A percentile compares a stretch with the other conserved stretches of the same genome.
Evolutionary conservation across 129 eudicot genomes (phyloP).

Genomic region (Chrysanthemum seticuspe): DNA sequence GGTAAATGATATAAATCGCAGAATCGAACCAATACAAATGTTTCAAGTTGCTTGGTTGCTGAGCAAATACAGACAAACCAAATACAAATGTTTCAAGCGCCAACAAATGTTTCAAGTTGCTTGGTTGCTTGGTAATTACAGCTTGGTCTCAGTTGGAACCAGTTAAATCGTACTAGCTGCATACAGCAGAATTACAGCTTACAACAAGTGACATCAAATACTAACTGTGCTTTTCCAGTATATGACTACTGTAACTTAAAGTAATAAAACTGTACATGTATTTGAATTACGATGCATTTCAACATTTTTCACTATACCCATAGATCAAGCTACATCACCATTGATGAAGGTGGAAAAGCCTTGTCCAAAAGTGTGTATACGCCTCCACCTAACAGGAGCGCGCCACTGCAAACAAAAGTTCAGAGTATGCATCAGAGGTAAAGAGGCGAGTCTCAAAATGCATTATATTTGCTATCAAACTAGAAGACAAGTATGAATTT

Average conservation of each 20-base stretch:
- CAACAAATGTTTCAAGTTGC: no score
- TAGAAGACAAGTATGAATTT: not conserved
- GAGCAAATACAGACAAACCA: not conserved
- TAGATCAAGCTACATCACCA: slow-evolving; percentile 56
- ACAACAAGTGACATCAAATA: no score
- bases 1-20: not conserved
- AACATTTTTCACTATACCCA: no score
- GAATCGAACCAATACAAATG: not conserved
- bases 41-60: not conserved
- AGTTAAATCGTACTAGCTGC: no score
- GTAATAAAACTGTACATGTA: no score
- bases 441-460: not conserved
- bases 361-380: slow-evolving; percentile 78
- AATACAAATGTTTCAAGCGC: no score
- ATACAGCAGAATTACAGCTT: no score
- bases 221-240: no score
- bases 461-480: not conserved
- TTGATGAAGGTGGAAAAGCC: slow-evolving; percentile 64
- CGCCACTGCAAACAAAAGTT: slow-evolving; percentile 65
- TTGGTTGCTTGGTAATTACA: not conserved
- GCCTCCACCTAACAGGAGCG: slow-evolving; percentile 93
- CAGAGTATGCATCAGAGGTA: slow-evolving; percentile 13
- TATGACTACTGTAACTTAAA: no score
- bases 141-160: no score
- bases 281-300: not conserved